phyloP scores from a whole-genome alignment of 2,329 filamentous ascomycete genomes.

The Pyrenochaeta sp. region DNA sequence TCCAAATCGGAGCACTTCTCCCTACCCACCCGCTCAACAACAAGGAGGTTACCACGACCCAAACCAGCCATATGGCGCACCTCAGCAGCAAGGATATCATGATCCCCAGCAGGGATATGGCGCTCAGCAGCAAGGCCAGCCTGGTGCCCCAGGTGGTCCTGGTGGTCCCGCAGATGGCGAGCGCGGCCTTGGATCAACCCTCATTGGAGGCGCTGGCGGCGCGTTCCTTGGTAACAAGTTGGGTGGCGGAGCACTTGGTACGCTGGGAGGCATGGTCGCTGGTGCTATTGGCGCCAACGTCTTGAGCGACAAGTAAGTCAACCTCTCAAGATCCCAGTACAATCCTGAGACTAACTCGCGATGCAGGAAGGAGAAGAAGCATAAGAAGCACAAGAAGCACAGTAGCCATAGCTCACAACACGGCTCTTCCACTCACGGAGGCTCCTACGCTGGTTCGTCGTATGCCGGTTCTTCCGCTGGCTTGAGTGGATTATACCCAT shows the following conservation, averaged over 20 bases:
- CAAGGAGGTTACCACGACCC: constrained; percentile 29
- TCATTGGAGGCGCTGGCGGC: constrained; percentile 62
- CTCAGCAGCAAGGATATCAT: constrained; percentile 18
- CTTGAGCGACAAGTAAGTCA: constrained; percentile 53
- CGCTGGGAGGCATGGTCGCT: constrained; percentile 59
- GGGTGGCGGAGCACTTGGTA: constrained; percentile 61
- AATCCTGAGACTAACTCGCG: neutral
- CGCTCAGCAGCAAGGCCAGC: constrained; percentile 51
- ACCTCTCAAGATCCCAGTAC: neutral
- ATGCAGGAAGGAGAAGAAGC: constrained; percentile 41
- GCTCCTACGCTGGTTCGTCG: constrained; percentile 26
- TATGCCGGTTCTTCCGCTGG: constrained; percentile 45
- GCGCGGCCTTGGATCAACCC: constrained; percentile 63
- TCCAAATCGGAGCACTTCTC: constrained; percentile 44
- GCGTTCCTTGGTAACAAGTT: constrained; percentile 63
- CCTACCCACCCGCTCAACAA: constrained; percentile 43
- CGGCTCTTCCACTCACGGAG: constrained; percentile 23
- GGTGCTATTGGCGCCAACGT: constrained; percentile 65
- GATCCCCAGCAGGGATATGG: constrained; percentile 31
- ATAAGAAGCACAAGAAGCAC: constrained; percentile 45
- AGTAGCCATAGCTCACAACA: constrained; percentile 34
- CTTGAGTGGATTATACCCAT: constrained; percentile 44
- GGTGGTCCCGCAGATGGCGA: constrained; percentile 55
- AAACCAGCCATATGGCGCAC: constrained; percentile 28
- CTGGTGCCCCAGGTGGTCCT: constrained; percentile 37